Evolutionary conservation across 257 asterid species (phyloP).

Genomic region (Nicotiana benthamiana): DNA sequence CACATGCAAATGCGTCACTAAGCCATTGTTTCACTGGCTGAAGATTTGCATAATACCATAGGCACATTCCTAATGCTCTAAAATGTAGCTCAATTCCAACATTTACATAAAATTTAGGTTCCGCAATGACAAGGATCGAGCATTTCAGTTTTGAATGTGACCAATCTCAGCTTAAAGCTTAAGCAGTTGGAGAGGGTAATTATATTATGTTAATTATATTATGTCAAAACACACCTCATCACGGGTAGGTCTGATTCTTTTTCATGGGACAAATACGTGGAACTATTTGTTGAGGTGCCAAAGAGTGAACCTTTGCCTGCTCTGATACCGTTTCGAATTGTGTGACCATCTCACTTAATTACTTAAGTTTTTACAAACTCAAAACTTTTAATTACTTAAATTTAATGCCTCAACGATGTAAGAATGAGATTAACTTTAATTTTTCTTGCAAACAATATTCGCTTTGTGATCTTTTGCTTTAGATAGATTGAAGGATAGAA

Average conservation of each 20-base stretch:
- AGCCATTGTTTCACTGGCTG: neutral
- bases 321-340: neutral
- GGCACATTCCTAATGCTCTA: neutral
- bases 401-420: neutral
- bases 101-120: neutral
- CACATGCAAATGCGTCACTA: neutral
- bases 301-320: neutral
- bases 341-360: neutral
- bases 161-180: neutral
- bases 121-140: neutral
- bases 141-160: neutral
- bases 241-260: neutral
- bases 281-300: neutral
- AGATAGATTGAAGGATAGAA: neutral
- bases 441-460: neutral
- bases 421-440: neutral
- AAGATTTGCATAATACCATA: neutral
- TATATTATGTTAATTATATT: neutral
- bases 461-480: neutral
- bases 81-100: neutral
- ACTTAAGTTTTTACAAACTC: neutral
- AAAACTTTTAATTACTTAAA: neutral
- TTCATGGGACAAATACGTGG: neutral
- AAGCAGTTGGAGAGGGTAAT: neutral
- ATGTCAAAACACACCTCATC: neutral